Evolutionary conservation across 2,329 filamentous ascomycete genomes (phyloP).

Genomic region (Aspergillus unguis): DNA sequence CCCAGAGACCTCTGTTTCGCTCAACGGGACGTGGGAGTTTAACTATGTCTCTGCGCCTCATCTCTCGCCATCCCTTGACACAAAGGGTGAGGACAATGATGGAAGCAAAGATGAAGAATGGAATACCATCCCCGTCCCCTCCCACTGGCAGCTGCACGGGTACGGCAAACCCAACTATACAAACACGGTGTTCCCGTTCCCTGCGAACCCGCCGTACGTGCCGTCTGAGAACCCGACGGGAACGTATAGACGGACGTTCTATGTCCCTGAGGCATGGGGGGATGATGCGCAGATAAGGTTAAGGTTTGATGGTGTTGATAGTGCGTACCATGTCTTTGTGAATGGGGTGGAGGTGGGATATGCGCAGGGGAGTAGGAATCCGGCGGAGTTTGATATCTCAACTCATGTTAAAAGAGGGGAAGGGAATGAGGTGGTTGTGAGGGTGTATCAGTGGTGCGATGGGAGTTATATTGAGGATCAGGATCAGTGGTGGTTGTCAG

Average conservation of each 20-base stretch:
- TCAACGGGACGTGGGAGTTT: slow-evolving; percentile 60
- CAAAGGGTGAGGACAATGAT: slow-evolving; percentile 42
- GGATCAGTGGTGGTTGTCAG: slow-evolving; percentile 66
- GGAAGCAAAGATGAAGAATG: slow-evolving; percentile 33
- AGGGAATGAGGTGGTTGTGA: slow-evolving; percentile 57
- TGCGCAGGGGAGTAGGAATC: slow-evolving; percentile 65
- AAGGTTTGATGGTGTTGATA: slow-evolving; percentile 70
- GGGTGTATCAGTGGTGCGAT: slow-evolving; percentile 69
- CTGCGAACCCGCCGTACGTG: slow-evolving; percentile 61
- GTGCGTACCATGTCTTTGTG: slow-evolving; percentile 66
- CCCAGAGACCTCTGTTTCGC: slow-evolving; percentile 42
- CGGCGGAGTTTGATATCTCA: slow-evolving; percentile 67
- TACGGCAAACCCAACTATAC: slow-evolving; percentile 67
- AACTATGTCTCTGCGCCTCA: slow-evolving; percentile 26
- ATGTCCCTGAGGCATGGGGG: slow-evolving; percentile 51
- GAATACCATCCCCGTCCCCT: slow-evolving; percentile 56
- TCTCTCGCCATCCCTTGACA: slow-evolving; percentile 28
- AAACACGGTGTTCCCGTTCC: slow-evolving; percentile 65
- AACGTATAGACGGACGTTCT: slow-evolving; percentile 57
- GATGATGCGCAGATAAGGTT: slow-evolving; percentile 56
- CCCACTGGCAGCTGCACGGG: slow-evolving; percentile 69
- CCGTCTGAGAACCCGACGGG: slow-evolving; percentile 64
- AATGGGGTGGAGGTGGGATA: slow-evolving; percentile 65
- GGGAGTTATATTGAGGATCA: slow-evolving; percentile 67
- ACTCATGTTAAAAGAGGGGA: slow-evolving; percentile 41